A percentile compares a stretch with the other conserved stretches of the same genome.
phyloP scores from a whole-genome alignment of 345 rosid species.

The Sisymbrium altissimum region DNA sequence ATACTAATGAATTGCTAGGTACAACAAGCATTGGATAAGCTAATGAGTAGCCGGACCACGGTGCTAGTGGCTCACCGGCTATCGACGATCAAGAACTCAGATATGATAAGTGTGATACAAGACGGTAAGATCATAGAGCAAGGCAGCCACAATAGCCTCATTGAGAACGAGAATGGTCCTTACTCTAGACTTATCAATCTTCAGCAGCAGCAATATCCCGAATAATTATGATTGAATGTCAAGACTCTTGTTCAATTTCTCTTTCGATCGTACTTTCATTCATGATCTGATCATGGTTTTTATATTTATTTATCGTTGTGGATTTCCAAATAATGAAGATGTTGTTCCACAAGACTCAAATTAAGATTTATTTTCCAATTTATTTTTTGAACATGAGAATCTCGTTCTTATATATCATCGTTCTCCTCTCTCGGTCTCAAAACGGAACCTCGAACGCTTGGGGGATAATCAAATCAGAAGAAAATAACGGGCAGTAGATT shows the following conservation, averaged over 20 bases:
- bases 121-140: conserved; percentile 72
- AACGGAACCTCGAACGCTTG: too few relatives aligned
- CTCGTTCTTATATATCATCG: background rate
- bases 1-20: conserved; percentile 18
- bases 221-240: background rate
- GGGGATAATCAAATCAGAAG: too few relatives aligned
- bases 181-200: conserved; percentile 71
- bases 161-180: conserved; percentile 65
- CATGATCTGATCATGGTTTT: background rate
- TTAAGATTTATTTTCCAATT: background rate
- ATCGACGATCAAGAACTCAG: conserved; percentile 79
- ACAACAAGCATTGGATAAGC: conserved; percentile 77
- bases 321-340: background rate
- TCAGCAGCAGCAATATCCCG: conserved; percentile 52
- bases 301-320: background rate
- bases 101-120: conserved; percentile 75
- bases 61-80: conserved; percentile 87
- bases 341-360: background rate
- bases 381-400: background rate
- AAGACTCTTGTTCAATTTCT: background rate
- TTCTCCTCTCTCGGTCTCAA: too few relatives aligned
- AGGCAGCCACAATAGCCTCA: conserved; percentile 73
- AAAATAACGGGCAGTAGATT: too few relatives aligned
- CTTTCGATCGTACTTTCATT: background rate
- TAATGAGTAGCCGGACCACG: conserved; percentile 76